A percentile compares a stretch with the other conserved stretches of the same genome.
Evolutionary conservation across 345 rosid genomes (phyloP).

Genomic region (Adansonia digitata): DNA sequence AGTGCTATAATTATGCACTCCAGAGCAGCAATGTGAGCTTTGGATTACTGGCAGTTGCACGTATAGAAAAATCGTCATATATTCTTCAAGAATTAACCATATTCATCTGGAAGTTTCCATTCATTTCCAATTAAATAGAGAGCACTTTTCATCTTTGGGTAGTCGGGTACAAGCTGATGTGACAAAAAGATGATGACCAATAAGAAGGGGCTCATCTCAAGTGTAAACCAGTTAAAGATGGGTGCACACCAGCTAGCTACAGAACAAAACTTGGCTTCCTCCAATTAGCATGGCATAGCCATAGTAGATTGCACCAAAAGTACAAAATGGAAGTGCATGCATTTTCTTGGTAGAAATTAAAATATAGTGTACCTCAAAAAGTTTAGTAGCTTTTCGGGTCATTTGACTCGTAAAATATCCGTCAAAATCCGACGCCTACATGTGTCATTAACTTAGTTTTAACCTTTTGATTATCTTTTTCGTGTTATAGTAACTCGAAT

Average conservation of each 20-base stretch:
- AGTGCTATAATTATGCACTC: not conserved
- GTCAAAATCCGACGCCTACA: not conserved
- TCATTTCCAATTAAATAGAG: not conserved
- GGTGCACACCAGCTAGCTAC: too few species aligned
- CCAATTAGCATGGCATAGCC: too few species aligned
- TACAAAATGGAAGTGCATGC: not conserved
- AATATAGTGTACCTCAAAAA: not conserved
- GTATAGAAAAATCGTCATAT: too few species aligned
- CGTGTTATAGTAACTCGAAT: not conserved
- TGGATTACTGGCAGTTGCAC: too few species aligned
- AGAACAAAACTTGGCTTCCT: too few species aligned
- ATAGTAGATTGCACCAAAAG: too few species aligned
- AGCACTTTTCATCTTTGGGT: not conserved
- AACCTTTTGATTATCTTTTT: not conserved
- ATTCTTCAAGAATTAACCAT: too few species aligned
- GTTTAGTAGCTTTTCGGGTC: not conserved
- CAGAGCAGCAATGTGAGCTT: too few species aligned
- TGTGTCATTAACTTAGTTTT: not conserved
- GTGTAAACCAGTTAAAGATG: too few species aligned
- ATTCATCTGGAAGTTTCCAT: too few species aligned
- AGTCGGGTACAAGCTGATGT: not conserved
- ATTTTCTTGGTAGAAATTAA: not conserved
- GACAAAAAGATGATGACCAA: not conserved
- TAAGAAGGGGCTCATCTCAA: too few species aligned
- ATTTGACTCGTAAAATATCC: not conserved